Evolutionary conservation across 2,329 filamentous ascomycete genomes (phyloP), one percentile per base, ranked within the genome.

Genomic region (Phyllosticta ampelicida): DNA sequence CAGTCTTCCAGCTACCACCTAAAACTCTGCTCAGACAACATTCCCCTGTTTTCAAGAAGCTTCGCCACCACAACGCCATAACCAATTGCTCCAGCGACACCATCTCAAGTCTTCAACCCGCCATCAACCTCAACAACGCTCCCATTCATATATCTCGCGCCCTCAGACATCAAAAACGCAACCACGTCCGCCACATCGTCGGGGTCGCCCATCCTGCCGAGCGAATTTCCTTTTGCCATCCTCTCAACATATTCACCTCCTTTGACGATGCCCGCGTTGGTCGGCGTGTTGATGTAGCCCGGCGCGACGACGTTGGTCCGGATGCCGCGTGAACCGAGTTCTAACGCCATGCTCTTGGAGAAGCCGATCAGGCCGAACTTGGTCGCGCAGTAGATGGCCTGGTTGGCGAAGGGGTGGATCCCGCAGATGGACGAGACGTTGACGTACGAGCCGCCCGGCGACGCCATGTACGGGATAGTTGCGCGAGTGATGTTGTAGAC

Each of bases 321-420:
- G 5, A 60, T 28, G n/a, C 58, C 58, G 21, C n/a, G 19, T 18
- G 54, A 50, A 10, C 58, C 58, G 23, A 57, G 50, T 51, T 60
- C 58, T 9, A 60, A 36, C 26, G 58, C 58, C 58, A 60, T 51
- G 30, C 53, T 52, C 53, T 55, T 59, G 49, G 90, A 96, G 79
- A 99, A 90, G 61, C 94, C 94, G 49, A 99, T 86, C 63, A 99
- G 97, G 75, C 89, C 94, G 65, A 62, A 71, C 64, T 73, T 74
- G 36, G 75, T 70, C 51, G 92, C 89, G 62, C 94, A 83, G 74
- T 99, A 99, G 81, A 99, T 99, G 68, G 92, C 89, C 77, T 99
- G 94, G 63, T 94, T 92, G 71, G 97, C 99, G 81, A 96, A 97
- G 66, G 94, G 94, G 72, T 99, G 99, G 74, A 99, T 95, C 74